Evolutionary conservation across 768 basidiomycete species (phyloP), one percentile per base, ranked within the genome.

Genomic region (Russula abietina): DNA sequence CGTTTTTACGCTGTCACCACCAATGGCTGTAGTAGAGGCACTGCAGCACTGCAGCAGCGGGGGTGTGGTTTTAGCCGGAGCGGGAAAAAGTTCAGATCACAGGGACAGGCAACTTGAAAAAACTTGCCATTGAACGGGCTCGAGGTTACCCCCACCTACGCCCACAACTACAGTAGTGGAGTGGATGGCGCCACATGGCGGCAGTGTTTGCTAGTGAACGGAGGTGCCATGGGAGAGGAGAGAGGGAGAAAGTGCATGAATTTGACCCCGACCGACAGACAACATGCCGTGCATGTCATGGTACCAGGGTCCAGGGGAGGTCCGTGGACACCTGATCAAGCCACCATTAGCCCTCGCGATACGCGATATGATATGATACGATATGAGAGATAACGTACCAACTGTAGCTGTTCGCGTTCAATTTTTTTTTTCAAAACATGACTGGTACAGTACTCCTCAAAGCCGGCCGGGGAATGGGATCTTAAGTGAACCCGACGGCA

Each of bases 301-400:
- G 28, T 12, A 43, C 58, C 57, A 59, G 59, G 59, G 59, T 26
- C 59, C 51, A 59, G 59, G 59, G 59, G 32, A 22, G 56, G 39
- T 2, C 33, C 28, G 28, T 30, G 28, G 26, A 43, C 41, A 16
- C 12, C n/a, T 36, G 55, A 56, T 56, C 39, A 24, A 43, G 41
- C 22, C 28, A 26, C 49, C 28, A 16, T 50, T 8, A 16, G 14
- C 17, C 16, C 17, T 28, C n/a, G n/a, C n/a, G n/a, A n/a, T n/a
- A n/a, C n/a, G n/a, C n/a, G n/a, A n/a, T n/a, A n/a, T n/a, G 10
- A n/a, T n/a, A 17, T 19, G 17, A 17, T 22, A 22, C n/a, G 4
- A 10, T 10, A 45, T n/a, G n/a, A n/a, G n/a, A n/a, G n/a, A n/a
- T 30, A 30, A 5, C 28, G 28, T 30, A 30, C 28, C 5, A 30